A percentile compares a stretch with the other conserved stretches of the same genome.
Conservation (phyloP, 2,329 filamentous ascomycete species). For the Fusarium euwallaceae region DNA sequence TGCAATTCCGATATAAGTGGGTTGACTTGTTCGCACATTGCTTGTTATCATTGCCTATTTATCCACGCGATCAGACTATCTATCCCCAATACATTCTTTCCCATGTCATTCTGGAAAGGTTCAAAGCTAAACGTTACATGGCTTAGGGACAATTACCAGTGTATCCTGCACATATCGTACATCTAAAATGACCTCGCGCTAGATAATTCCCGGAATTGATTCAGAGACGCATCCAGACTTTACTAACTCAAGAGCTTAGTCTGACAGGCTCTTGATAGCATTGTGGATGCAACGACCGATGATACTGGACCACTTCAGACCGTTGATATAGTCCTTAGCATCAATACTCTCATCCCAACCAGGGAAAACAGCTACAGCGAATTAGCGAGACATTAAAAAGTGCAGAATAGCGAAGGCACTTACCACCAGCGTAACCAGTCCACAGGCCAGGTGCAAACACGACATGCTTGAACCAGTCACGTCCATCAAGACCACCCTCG, state of each 20-base stretch:
- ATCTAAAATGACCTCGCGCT: not conserved
- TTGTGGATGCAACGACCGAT: conserved; percentile 65
- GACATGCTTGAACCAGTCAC: conserved; percentile 94
- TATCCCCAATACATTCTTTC: not conserved
- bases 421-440: conserved; percentile 89
- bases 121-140: not conserved
- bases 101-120: not conserved
- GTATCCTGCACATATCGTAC: conserved; percentile 1
- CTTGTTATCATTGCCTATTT: too few relatives aligned
- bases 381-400: conserved; percentile 1
- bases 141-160: not conserved
- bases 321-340: conserved; percentile 68
- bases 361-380: conserved; percentile 67
- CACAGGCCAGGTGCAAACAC: conserved; percentile 92
- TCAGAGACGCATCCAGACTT: not conserved
- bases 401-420: conserved; percentile 38
- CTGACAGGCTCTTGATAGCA: conserved; percentile 57
- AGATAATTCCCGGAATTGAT: not conserved
- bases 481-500: conserved; percentile 79
- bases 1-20: too few relatives aligned
- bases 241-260: not conserved
- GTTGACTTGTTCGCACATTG: too few relatives aligned
- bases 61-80: too few relatives aligned
- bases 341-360: conserved; percentile 74
- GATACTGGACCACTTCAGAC: conserved; percentile 70